phyloP scores from a whole-genome alignment of 1,284 basidiomycete species.

The Ustilago xerochloae region DNA sequence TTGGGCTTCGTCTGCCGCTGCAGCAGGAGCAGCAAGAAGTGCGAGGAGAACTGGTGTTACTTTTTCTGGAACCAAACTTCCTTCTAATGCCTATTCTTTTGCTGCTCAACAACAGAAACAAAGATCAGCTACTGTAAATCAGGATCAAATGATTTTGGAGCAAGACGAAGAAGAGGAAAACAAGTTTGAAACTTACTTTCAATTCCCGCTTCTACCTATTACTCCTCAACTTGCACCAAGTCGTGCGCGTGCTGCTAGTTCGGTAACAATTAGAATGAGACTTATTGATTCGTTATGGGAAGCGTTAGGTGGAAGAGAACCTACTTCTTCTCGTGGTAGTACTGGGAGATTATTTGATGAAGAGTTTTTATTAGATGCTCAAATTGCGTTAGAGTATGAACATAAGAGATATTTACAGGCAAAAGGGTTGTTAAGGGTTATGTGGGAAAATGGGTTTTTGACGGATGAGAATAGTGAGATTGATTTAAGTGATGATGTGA shows the following conservation, averaged over 20 bases:
- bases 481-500: conserved; percentile 4
- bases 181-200: conserved; percentile 12
- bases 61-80: conserved; percentile 10
- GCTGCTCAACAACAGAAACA: not conserved
- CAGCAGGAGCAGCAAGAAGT: not conserved
- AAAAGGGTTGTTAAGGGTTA: conserved; percentile 22
- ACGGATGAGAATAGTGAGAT: not conserved
- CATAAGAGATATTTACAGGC: conserved; percentile 27
- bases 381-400: conserved; percentile 22
- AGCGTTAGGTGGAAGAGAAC: conserved; percentile 22
- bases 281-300: conserved; percentile 26
- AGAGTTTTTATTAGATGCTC: conserved; percentile 24
- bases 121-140: not conserved
- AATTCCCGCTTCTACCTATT: conserved; percentile 10
- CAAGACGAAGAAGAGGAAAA: not conserved
- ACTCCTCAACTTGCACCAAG: not conserved
- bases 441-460: conserved; percentile 9
- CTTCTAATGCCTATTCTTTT: conserved; percentile 8
- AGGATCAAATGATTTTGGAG: too few relatives aligned
- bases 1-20: not conserved
- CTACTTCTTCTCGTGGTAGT: not conserved
- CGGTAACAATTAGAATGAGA: conserved; percentile 16
- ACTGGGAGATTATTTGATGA: conserved; percentile 22
- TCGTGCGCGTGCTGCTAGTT: not conserved
- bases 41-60: conserved; percentile 12